These are phyloP conservation scores for Phytophthora pistaciae DNA, from an alignment of 352 stramenopile species.

Conservation along the genomic window DNA sequence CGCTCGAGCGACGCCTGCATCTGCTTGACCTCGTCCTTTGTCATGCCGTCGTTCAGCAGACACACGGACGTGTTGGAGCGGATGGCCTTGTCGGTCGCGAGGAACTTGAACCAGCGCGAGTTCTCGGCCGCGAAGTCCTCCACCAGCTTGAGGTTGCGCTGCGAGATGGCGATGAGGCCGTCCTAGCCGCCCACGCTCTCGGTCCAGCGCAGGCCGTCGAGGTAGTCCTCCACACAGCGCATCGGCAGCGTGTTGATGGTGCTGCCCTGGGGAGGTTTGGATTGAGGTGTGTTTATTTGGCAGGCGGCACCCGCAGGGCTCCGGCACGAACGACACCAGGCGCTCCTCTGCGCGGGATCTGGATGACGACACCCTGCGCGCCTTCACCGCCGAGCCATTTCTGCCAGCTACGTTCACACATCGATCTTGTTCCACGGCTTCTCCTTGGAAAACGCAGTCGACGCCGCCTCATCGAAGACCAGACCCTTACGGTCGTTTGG, in stretches of 20 bases:
- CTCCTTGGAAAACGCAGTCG: slow-evolving; percentile 98
- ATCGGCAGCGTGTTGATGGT: slow-evolving; percentile 99
- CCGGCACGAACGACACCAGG: slow-evolving; percentile 94
- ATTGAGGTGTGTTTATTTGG: no score
- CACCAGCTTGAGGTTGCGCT: slow-evolving; percentile 96
- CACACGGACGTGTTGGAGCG: slow-evolving; percentile 98
- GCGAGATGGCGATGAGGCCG: slow-evolving; percentile 94
- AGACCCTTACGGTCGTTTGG: slow-evolving; percentile 94
- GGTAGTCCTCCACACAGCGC: slow-evolving; percentile 99
- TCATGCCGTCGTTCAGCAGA: slow-evolving; percentile 93
- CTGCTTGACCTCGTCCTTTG: slow-evolving; percentile 96
- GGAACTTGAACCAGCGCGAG: slow-evolving; percentile 96
- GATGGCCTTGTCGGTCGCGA: slow-evolving; percentile 94
- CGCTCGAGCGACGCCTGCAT: slow-evolving; percentile 96
- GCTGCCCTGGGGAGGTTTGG: slow-evolving; percentile 93
- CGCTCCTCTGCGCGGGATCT: slow-evolving; percentile 97
- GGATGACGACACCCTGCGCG: slow-evolving; percentile 97
- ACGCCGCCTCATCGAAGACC: slow-evolving; percentile 98
- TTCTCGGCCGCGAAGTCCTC: slow-evolving; percentile 98
- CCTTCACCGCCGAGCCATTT: slow-evolving; percentile 99
- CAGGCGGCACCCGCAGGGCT: background rate
- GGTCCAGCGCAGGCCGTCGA: slow-evolving; percentile 97
- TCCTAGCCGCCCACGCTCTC: slow-evolving; percentile 95
- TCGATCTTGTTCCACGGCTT: slow-evolving; percentile 99
- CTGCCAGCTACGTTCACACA: slow-evolving; percentile 99